A percentile compares a stretch with the other conserved stretches of the same genome.
These are phyloP conservation scores for Fusarium sp. DNA, from an alignment of 2,329 filamentous ascomycete species.

Conservation along the genomic window DNA sequence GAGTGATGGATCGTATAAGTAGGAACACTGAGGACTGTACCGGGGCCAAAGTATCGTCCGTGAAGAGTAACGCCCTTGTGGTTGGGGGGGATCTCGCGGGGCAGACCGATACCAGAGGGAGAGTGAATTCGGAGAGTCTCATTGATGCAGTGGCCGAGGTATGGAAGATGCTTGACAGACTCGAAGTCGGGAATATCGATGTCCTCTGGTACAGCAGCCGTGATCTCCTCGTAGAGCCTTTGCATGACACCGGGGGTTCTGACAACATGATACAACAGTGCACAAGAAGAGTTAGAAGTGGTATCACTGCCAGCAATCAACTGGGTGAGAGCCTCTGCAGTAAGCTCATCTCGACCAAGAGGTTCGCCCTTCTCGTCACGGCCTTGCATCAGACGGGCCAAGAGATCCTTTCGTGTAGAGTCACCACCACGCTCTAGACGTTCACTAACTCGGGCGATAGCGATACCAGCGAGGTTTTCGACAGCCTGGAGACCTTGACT, in stretches of 20 bases:
- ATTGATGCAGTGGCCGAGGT: constrained; percentile 80
- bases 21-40: constrained; percentile 84
- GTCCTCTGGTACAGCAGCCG: constrained; percentile 71
- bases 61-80: constrained; percentile 73
- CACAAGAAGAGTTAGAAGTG: constrained; percentile 84
- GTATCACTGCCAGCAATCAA: constrained; percentile 85
- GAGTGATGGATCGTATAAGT: constrained; percentile 86
- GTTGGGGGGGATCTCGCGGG: constrained; percentile 75
- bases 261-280: constrained; percentile 81
- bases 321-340: constrained; percentile 89
- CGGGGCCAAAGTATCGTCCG: constrained; percentile 78
- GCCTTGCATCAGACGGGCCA: constrained; percentile 86
- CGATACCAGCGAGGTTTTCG: constrained; percentile 86
- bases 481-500: constrained; percentile 79
- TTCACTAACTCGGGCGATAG: constrained; percentile 81
- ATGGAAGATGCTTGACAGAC: constrained; percentile 79
- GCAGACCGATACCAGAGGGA: constrained; percentile 87
- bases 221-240: constrained; percentile 80
- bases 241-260: constrained; percentile 76
- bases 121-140: constrained; percentile 89
- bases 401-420: constrained; percentile 79
- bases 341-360: constrained; percentile 83
- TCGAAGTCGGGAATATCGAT: constrained; percentile 77
- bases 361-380: constrained; percentile 82
- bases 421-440: constrained; percentile 74